phyloP scores from a whole-genome alignment of 2,329 filamentous ascomycete species.

The Helotiales sp. region DNA sequence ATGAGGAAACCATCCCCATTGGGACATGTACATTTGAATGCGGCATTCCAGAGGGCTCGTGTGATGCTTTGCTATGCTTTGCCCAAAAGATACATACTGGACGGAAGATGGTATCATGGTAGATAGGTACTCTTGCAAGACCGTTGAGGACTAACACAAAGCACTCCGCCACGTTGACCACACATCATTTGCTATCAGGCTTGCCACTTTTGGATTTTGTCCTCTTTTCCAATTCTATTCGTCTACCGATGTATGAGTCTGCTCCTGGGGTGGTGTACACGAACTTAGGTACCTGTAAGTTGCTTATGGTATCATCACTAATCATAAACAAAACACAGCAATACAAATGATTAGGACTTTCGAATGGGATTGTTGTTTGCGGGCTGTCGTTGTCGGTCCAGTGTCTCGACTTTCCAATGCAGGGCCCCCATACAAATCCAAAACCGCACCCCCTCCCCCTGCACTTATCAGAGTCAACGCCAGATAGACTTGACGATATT shows the following conservation, averaged over 20 bases:
- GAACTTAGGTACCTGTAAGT: background rate
- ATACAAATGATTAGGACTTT: background rate
- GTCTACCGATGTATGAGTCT: background rate
- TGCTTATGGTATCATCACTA: background rate
- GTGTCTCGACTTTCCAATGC: background rate
- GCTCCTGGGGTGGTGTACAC: background rate
- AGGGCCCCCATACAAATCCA: background rate
- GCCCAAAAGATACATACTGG: background rate
- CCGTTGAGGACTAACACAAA: background rate
- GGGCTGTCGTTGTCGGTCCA: background rate
- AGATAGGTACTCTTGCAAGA: background rate
- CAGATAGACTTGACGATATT: background rate
- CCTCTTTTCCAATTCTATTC: background rate
- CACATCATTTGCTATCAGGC: background rate
- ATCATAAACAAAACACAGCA: background rate
- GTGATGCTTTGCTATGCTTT: background rate
- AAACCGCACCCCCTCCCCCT: too few relatives aligned
- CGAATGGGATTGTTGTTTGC: background rate
- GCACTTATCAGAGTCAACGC: too few relatives aligned
- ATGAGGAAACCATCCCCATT: background rate
- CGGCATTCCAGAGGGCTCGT: background rate
- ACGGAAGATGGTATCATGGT: background rate
- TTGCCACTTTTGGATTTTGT: background rate
- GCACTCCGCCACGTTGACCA: constrained; percentile 3
- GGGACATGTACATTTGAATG: background rate